Evolutionary conservation across 495 filamentous ascomycete genomes (phyloP).

Genomic region (Chaetomium cochliodes): DNA sequence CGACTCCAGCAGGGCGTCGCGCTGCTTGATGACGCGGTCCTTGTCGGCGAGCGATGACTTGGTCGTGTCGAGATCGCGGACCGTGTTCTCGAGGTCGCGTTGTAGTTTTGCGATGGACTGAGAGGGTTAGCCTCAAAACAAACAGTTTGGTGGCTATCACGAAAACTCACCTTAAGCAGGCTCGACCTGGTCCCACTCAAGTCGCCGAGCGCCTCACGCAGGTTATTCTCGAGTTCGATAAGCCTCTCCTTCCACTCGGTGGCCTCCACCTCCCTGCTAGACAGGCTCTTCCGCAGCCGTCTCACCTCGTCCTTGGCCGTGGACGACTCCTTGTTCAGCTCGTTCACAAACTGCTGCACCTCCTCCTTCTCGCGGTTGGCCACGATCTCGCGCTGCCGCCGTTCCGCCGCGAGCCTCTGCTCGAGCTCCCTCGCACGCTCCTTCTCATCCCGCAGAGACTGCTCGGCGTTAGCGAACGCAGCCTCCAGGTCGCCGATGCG

Average conservation of each 20-base stretch:
- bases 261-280: constrained; percentile 80
- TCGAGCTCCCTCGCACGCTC: constrained; percentile 78
- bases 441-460: constrained; percentile 72
- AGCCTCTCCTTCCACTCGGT: constrained; percentile 85
- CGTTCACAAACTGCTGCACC: constrained; percentile 66
- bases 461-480: constrained; percentile 68
- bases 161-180: constrained; percentile 63
- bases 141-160: neutral
- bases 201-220: constrained; percentile 79
- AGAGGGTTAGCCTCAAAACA: constrained; percentile 18
- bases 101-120: constrained; percentile 84
- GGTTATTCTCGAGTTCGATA: constrained; percentile 81
- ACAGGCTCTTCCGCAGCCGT: constrained; percentile 74
- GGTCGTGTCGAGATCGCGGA: constrained; percentile 74
- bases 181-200: constrained; percentile 82
- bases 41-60: constrained; percentile 78
- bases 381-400: constrained; percentile 81
- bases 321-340: constrained; percentile 78
- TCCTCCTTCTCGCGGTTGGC: constrained; percentile 88
- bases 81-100: constrained; percentile 77
- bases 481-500: constrained; percentile 91
- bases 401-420: constrained; percentile 69
- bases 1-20: constrained; percentile 87
- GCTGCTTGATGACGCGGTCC: constrained; percentile 81
- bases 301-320: constrained; percentile 84